A percentile compares a stretch with the other conserved stretches of the same genome.
These are phyloP conservation scores for Circinella umbellata DNA, from an alignment of 371 early-diverging fungal genomes.

Conservation along the genomic window DNA sequence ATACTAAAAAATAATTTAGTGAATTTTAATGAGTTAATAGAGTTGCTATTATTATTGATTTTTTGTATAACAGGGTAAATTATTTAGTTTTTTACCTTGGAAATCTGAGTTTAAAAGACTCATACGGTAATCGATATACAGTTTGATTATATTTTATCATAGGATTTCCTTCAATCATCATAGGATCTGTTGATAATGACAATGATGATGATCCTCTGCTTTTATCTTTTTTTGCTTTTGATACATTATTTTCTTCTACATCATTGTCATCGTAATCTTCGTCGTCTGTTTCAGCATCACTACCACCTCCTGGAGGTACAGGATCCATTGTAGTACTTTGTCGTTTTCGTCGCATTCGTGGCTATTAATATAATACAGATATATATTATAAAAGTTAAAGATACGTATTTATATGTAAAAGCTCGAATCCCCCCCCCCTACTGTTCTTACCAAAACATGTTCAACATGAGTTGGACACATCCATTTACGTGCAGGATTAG, in stretches of 20 bases:
- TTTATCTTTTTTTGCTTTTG: slow-evolving; percentile 3
- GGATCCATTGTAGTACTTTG: not conserved
- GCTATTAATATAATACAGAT: slow-evolving; percentile 19
- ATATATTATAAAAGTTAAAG: not conserved
- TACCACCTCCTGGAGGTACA: slow-evolving; percentile 4
- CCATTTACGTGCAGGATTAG: slow-evolving; percentile 72
- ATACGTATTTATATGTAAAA: not conserved
- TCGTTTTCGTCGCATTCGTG: slow-evolving; percentile 26
- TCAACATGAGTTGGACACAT: slow-evolving; percentile 92
- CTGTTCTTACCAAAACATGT: slow-evolving; percentile 46
- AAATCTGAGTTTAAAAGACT: not conserved
- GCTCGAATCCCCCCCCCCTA: not conserved
- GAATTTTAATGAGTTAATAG: too few species aligned
- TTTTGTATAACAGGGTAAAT: not conserved
- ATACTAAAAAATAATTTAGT: not conserved
- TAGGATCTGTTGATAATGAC: not conserved
- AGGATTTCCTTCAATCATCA: slow-evolving; percentile 28
- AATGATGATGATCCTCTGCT: not conserved
- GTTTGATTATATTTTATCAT: slow-evolving; percentile 31
- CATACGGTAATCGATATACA: slow-evolving; percentile 48
- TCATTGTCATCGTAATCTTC: not conserved
- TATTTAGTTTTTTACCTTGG: slow-evolving; percentile 1
- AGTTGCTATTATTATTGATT: not conserved
- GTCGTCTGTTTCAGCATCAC: not conserved
- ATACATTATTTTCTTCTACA: not conserved